These are phyloP conservation scores for Diaporthe capsici DNA, from an alignment of 2,329 filamentous ascomycete species.

Conservation along the genomic window DNA sequence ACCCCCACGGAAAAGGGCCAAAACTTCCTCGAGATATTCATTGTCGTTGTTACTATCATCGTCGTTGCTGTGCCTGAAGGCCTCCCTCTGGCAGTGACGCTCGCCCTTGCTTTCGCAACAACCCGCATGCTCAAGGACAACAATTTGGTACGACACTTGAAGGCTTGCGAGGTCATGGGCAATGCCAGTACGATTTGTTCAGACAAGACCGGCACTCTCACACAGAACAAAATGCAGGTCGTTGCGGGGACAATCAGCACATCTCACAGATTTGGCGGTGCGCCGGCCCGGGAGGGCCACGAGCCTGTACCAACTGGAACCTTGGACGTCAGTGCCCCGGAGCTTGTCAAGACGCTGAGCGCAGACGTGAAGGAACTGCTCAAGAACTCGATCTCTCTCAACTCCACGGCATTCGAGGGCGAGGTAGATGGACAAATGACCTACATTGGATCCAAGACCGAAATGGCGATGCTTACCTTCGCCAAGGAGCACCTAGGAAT, in stretches of 20 bases:
- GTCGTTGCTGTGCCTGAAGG: slow-evolving; percentile 86
- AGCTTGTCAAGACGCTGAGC: slow-evolving; percentile 63
- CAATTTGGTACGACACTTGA: slow-evolving; percentile 82
- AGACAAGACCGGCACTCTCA: slow-evolving; percentile 77
- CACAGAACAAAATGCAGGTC: slow-evolving; percentile 78
- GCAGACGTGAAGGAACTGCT: slow-evolving; percentile 66
- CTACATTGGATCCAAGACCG: slow-evolving; percentile 84
- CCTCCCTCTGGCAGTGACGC: slow-evolving; percentile 81
- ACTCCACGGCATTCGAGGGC: slow-evolving; percentile 83
- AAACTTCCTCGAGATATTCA: slow-evolving; percentile 81
- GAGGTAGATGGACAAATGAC: slow-evolving; percentile 76
- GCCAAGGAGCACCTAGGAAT: slow-evolving; percentile 77
- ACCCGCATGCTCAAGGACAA: slow-evolving; percentile 84
- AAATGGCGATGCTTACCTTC: slow-evolving; percentile 80
- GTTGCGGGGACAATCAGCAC: slow-evolving; percentile 73
- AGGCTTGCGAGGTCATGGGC: slow-evolving; percentile 86
- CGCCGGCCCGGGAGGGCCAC: slow-evolving; percentile 41
- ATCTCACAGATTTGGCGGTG: slow-evolving; percentile 66
- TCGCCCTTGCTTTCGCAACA: slow-evolving; percentile 83
- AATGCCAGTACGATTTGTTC: slow-evolving; percentile 81
- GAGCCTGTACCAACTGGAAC: slow-evolving; percentile 37
- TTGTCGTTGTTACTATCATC: slow-evolving; percentile 84
- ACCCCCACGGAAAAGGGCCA: slow-evolving; percentile 83
- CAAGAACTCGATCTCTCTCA: slow-evolving; percentile 72
- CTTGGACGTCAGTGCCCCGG: slow-evolving; percentile 57